Percentiles rank a stretch among this genome's conserved stretches.
phyloP scores from a whole-genome alignment of 1,284 basidiomycete genomes.

The Malassezia psittaci region DNA sequence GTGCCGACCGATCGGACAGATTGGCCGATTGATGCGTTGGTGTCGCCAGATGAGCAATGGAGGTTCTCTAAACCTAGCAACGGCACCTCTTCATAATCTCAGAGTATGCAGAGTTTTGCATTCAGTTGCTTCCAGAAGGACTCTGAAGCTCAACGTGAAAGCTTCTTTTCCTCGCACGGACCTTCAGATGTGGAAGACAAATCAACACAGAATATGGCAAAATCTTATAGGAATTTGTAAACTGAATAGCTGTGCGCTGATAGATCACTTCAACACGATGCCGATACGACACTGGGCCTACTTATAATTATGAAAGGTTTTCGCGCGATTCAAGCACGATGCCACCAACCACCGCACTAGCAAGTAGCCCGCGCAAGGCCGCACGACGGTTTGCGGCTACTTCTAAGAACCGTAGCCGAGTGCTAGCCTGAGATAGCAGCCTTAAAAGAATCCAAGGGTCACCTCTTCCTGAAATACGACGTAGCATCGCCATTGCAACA shows the following conservation, averaged over 20 bases:
- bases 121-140: no score
- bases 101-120: no score
- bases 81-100: no score
- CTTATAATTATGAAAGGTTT: neutral
- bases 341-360: conserved; percentile 12
- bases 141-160: no score
- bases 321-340: conserved; percentile 8
- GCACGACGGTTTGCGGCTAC: conserved; percentile 11
- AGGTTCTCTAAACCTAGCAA: neutral
- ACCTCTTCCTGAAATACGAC: conserved; percentile 21
- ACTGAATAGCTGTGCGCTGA: no score
- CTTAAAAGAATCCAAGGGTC: conserved; percentile 25
- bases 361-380: conserved; percentile 11
- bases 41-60: neutral
- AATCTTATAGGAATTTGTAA: no score
- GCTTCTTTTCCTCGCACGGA: no score
- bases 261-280: no score
- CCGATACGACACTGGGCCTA: no score
- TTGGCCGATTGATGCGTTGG: conserved; percentile 1
- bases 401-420: conserved; percentile 3
- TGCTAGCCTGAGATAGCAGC: conserved; percentile 12
- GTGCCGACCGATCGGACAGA: conserved; percentile 11
- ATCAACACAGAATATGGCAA: no score
- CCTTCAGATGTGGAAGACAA: no score
- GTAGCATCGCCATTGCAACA: conserved; percentile 19